Percentiles rank a stretch among this genome's conserved stretches.
phyloP scores from a whole-genome alignment of 2,329 filamentous ascomycete species.

The Monosporascus sp. region DNA sequence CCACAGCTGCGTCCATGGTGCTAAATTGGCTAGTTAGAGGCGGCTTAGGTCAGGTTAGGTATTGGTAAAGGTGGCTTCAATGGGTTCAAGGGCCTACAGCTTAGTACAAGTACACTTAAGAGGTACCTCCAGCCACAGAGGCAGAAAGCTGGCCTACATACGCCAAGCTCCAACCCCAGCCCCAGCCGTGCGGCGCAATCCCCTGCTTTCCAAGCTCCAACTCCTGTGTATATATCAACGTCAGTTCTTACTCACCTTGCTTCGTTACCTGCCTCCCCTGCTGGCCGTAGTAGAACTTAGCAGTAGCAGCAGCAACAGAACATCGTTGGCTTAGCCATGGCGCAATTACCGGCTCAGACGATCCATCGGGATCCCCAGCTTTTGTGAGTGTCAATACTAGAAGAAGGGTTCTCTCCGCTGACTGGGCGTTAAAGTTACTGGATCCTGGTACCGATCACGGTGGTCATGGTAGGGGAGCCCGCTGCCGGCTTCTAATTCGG shows the following conservation, averaged over 20 bases:
- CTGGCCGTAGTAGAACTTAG: not conserved
- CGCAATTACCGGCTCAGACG: constrained; percentile 80
- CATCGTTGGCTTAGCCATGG: constrained; percentile 52
- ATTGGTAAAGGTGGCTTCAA: not conserved
- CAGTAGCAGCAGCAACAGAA: not conserved
- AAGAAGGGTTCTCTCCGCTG: constrained; percentile 3
- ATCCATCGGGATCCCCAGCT: constrained; percentile 98
- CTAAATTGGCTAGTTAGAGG: too few species aligned
- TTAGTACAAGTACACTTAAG: too few species aligned
- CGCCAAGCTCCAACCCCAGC: not conserved
- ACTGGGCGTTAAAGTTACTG: constrained; percentile 66
- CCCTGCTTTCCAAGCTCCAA: not conserved
- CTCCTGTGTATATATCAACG: not conserved
- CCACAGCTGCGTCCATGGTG: too few species aligned
- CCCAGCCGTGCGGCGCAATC: not conserved
- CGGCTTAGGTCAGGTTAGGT: too few species aligned
- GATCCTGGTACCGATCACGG: constrained; percentile 95
- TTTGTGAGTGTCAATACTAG: constrained; percentile 59
- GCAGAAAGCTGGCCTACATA: too few species aligned
- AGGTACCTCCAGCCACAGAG: not conserved
- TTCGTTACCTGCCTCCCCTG: not conserved
- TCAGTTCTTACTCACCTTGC: not conserved
- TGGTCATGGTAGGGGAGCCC: constrained; percentile 69
- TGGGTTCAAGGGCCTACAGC: not conserved
- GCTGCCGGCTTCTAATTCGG: too few species aligned